Evolutionary conservation across 2,329 filamentous ascomycete species (phyloP).

Genomic region (Mycogone perniciosa): DNA sequence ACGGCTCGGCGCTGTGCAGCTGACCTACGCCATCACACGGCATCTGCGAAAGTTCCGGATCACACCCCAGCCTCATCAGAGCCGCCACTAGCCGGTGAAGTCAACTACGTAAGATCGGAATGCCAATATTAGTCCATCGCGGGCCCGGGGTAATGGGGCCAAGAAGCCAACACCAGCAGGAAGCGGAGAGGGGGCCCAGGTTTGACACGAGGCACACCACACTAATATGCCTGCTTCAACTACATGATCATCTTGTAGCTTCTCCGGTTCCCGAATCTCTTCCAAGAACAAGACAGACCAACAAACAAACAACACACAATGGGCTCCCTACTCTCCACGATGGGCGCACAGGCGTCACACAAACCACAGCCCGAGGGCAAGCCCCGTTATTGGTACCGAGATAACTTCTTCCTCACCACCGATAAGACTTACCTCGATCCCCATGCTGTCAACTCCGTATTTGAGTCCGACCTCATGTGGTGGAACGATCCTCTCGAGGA

Average conservation of each 20-base stretch:
- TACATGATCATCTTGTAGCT: not conserved
- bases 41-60: slow-evolving; percentile 2
- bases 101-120: not conserved
- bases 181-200: not conserved
- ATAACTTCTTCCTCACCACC: slow-evolving; percentile 55
- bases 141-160: too few species aligned
- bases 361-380: slow-evolving; percentile 24
- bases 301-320: slow-evolving; percentile 4
- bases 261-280: not conserved
- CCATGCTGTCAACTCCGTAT: slow-evolving; percentile 47
- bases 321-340: slow-evolving; percentile 11
- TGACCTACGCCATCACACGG: slow-evolving; percentile 7
- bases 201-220: too few species aligned
- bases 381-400: slow-evolving; percentile 42
- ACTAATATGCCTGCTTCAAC: not conserved
- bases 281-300: not conserved
- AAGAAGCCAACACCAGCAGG: too few species aligned
- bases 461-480: slow-evolving; percentile 52
- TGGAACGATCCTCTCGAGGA: slow-evolving; percentile 51
- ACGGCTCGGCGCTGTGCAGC: slow-evolving; percentile 9
- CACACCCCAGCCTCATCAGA: not conserved
- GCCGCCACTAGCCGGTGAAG: slow-evolving; percentile 10
- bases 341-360: slow-evolving; percentile 12
- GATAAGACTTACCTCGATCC: slow-evolving; percentile 50
- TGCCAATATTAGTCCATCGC: too few species aligned